Percentiles rank a stretch among this genome's conserved stretches.
Conservation (phyloP, 805 yeast species). For the Yarrowia sp. region DNA sequence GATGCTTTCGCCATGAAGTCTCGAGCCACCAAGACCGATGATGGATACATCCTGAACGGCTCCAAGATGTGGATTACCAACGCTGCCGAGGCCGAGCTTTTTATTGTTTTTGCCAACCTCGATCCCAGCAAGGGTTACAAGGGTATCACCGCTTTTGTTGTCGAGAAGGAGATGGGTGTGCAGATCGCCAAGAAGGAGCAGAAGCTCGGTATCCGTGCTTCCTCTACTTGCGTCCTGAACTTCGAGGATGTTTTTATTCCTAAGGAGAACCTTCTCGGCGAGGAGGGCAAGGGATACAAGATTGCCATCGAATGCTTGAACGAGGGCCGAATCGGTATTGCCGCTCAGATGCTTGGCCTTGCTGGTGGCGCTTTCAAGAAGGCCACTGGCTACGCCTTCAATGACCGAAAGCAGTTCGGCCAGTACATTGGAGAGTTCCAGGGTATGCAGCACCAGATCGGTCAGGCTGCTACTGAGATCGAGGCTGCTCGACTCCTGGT, state of each 20-base stretch:
- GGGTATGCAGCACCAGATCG: constrained; percentile 58
- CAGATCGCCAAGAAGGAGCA: constrained; percentile 55
- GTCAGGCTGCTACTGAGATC: constrained; percentile 54
- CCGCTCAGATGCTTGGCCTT: constrained; percentile 56
- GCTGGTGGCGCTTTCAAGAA: constrained; percentile 55
- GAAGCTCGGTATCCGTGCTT: constrained; percentile 55
- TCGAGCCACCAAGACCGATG: constrained; percentile 52
- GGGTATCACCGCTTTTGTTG: constrained; percentile 56
- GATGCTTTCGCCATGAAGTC: constrained; percentile 56
- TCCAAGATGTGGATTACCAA: constrained; percentile 58
- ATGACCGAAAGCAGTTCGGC: constrained; percentile 56
- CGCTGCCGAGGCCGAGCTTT: constrained; percentile 54
- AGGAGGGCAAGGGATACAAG: constrained; percentile 56
- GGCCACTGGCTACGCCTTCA: constrained; percentile 52
- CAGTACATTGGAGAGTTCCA: constrained; percentile 54
- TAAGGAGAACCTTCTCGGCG: constrained; percentile 53
- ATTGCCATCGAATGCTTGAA: constrained; percentile 55
- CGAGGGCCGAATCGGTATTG: constrained; percentile 57
- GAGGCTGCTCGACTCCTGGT: constrained; percentile 55
- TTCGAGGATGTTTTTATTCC: constrained; percentile 55
- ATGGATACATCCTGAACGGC: constrained; percentile 52
- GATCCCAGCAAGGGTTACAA: constrained; percentile 55
- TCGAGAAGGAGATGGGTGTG: constrained; percentile 54
- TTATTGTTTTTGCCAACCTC: constrained; percentile 53
- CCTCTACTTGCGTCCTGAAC: constrained; percentile 54